Evolutionary conservation across 2,329 filamentous ascomycete species (phyloP), one percentile per base, ranked within the genome.

Genomic region (Pleoardoris graminearum): DNA sequence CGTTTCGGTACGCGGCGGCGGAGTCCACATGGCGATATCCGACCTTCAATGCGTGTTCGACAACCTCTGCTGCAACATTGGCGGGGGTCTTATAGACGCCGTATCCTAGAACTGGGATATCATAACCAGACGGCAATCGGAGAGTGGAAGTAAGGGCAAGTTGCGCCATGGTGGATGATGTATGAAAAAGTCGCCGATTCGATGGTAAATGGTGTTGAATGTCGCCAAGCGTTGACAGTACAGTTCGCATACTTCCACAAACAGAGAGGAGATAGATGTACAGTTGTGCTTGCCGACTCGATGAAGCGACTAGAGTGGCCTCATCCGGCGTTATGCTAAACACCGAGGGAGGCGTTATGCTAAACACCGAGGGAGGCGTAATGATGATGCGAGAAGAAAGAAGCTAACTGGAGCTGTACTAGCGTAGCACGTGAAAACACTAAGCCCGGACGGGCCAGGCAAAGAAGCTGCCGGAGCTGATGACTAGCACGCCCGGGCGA

Each of bases 21-120:
- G 86, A 82, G 71, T 88, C 85, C 39, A 88, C 82, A 62, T 87
- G 84, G 27, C 84, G 79, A 66, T 87, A 88, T 7, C 85, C 84
- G 10, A 69, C 69, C 36, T 79, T 75, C 45, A 88, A 72, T 1
- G 85, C 88, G 32, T 86, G 82, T 11, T 77, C 59, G 7, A 82
- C 81, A 1, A 86, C 82, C 23, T 79, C 77, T 61, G 84, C 80
- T n/a, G 82, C 80, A 5, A 81, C 70, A 52, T 80, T 77, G 19
- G 82, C 76, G 11, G 85, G 84, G 8, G 66, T 72, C 47, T 71
- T 64, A 50, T 70, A 73, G 14, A 83, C 80, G 16, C 83, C 84
- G 65, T 80, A 86, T 27, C 83, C 84, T 1, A 87, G 71, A 7
- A 79, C 60, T 7, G 84, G 84, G 36, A 87, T 86, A 16, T 85